Evolutionary conservation across 257 asterid species (phyloP).

Genomic region (Rauvolfia tetraphylla): DNA sequence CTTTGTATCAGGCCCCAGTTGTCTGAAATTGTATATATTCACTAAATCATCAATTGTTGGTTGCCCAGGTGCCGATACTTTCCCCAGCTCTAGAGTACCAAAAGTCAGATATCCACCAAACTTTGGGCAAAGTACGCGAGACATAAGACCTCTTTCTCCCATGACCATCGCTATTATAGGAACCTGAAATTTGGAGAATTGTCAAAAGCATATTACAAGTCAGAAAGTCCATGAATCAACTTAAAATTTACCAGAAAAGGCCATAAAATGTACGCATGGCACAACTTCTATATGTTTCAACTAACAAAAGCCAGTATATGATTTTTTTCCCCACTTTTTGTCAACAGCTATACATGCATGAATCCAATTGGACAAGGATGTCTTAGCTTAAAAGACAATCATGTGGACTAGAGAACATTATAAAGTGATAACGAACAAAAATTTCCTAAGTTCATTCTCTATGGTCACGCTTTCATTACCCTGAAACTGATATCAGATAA

Average conservation of each 20-base stretch:
- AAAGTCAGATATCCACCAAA: slow-evolving; percentile 97
- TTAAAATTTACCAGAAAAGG: neutral
- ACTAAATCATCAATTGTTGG: slow-evolving; percentile 83
- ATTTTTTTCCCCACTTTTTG: neutral
- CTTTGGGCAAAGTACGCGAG: slow-evolving; percentile 88
- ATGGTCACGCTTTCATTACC: neutral
- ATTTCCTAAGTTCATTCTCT: neutral
- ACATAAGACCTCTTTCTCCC: slow-evolving; percentile 95
- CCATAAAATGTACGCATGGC: neutral
- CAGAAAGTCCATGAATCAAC: neutral
- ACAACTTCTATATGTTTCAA: neutral
- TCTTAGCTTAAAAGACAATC: neutral
- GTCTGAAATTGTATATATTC: slow-evolving; percentile 73
- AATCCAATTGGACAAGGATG: neutral
- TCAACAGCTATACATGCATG: too few species aligned
- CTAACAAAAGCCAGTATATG: neutral
- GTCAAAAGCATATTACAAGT: slow-evolving; percentile 2
- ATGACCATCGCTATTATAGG: slow-evolving; percentile 96
- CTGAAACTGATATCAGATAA: neutral
- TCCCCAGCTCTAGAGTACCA: slow-evolving; percentile 75
- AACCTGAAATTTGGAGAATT: slow-evolving; percentile 38
- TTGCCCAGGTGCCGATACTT: slow-evolving; percentile 98
- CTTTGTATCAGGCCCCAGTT: slow-evolving; percentile 74
- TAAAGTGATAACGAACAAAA: neutral
- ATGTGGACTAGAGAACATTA: neutral